These are phyloP conservation scores for Blastobotrys raffinosifermentans DNA, from an alignment of 1,139 yeast species.

Conservation along the genomic window DNA sequence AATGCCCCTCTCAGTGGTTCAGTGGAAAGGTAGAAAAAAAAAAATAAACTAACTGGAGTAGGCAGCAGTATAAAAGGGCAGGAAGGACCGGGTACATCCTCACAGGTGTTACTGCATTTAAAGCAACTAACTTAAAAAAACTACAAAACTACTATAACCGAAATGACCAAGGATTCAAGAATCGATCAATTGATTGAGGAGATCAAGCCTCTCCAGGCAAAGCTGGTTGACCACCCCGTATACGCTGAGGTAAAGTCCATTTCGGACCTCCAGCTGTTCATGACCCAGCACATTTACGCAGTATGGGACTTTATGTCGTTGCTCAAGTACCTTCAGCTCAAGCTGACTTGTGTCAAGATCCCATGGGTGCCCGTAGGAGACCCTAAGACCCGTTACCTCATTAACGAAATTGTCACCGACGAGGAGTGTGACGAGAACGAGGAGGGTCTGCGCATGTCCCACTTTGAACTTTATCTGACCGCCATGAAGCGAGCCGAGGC, in stretches of 20 bases:
- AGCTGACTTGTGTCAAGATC: constrained; percentile 17
- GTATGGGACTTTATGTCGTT: constrained; percentile 23
- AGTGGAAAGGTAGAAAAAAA: too few relatives aligned
- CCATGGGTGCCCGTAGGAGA: constrained; percentile 22
- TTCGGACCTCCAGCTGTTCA: constrained; percentile 15
- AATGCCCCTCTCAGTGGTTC: too few relatives aligned
- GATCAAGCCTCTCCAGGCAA: constrained; percentile 16
- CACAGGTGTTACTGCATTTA: too few relatives aligned
- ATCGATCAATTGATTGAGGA: constrained; percentile 15
- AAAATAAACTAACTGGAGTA: too few relatives aligned
- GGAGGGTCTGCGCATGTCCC: constrained; percentile 20
- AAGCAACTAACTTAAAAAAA: too few relatives aligned
- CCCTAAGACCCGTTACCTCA: constrained; percentile 19
- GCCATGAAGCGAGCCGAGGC: constrained; percentile 21
- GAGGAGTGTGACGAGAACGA: constrained; percentile 21
- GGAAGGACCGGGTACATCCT: too few relatives aligned
- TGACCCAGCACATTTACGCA: constrained; percentile 20
- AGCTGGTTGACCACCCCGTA: constrained; percentile 18
- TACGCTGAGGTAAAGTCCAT: constrained; percentile 18
- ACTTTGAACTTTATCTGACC: constrained; percentile 18
- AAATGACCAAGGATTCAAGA: constrained; percentile 14
- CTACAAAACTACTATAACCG: too few relatives aligned
- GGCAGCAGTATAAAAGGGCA: too few relatives aligned
- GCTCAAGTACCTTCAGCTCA: constrained; percentile 17
- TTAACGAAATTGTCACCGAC: constrained; percentile 21